Evolutionary conservation across 768 basidiomycete genomes (phyloP).

Genomic region (Phylloporus sp.): DNA sequence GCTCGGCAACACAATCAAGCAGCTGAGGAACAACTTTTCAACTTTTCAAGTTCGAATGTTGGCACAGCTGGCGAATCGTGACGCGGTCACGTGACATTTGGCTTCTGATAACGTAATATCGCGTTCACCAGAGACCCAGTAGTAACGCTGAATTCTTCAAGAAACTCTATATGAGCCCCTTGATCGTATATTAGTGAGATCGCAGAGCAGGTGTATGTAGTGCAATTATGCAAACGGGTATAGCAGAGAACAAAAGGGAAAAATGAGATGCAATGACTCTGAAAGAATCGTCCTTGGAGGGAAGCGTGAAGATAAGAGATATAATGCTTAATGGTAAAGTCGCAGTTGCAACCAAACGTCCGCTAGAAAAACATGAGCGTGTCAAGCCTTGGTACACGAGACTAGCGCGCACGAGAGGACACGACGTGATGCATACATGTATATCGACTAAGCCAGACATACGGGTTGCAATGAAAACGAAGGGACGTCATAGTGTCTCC

Average conservation of each 20-base stretch:
- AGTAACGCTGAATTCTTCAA: slow-evolving; percentile 17
- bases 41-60: slow-evolving; percentile 2
- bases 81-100: slow-evolving; percentile 25
- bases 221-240: slow-evolving; percentile 30
- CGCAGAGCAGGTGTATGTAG: slow-evolving; percentile 25
- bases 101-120: too few relatives aligned
- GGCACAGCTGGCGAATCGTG: neutral
- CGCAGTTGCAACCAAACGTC: too few relatives aligned
- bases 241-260: slow-evolving; percentile 16
- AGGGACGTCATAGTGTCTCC: slow-evolving; percentile 28
- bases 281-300: slow-evolving; percentile 14
- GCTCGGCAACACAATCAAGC: slow-evolving; percentile 5
- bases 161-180: slow-evolving; percentile 7
- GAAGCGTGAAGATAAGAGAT: slow-evolving; percentile 13
- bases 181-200: slow-evolving; percentile 31
- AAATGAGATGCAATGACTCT: slow-evolving; percentile 13
- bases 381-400: slow-evolving; percentile 9
- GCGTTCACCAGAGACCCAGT: too few relatives aligned
- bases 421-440: slow-evolving; percentile 22
- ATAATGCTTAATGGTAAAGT: slow-evolving; percentile 11
- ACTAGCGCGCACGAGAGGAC: slow-evolving; percentile 12
- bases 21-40: slow-evolving; percentile 4
- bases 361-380: slow-evolving; percentile 6
- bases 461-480: slow-evolving; percentile 9
- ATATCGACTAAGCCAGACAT: slow-evolving; percentile 20